These are phyloP conservation scores for Brassica juncea DNA, from an alignment of 345 rosid genomes.

Conservation along the genomic window DNA sequence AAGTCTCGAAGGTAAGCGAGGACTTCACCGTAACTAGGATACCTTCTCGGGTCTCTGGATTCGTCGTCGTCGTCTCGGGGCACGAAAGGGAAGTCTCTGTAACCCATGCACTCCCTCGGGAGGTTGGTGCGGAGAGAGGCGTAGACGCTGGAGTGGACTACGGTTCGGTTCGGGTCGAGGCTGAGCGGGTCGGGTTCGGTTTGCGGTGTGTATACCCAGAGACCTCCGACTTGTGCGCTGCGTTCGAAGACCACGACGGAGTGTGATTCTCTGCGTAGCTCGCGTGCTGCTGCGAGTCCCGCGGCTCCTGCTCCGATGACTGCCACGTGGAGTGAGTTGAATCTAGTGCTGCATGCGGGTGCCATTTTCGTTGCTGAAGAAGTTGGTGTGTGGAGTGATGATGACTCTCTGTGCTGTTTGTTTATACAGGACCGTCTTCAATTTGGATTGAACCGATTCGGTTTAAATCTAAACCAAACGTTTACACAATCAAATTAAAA, in stretches of 20 bases:
- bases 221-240: conserved; percentile 61
- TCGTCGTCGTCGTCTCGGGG: conserved; percentile 18
- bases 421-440: neutral
- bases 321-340: conserved; percentile 55
- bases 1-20: conserved; percentile 63
- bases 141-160: conserved; percentile 74
- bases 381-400: neutral
- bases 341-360: neutral
- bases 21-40: conserved; percentile 75
- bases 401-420: neutral
- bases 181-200: conserved; percentile 71
- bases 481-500: neutral
- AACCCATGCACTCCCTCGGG: conserved; percentile 89
- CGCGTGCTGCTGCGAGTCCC: conserved; percentile 72
- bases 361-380: conserved; percentile 12
- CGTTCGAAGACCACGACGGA: conserved; percentile 70
- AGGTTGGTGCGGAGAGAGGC: conserved; percentile 82
- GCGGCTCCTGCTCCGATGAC: conserved; percentile 92
- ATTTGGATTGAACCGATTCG: neutral
- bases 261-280: conserved; percentile 73
- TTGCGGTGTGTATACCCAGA: conserved; percentile 68
- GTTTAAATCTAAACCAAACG: neutral
- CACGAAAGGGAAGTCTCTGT: conserved; percentile 68
- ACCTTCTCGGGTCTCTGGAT: conserved; percentile 66
- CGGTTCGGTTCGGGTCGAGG: conserved; percentile 55